Percentiles rank a stretch among this genome's conserved stretches.
These are phyloP conservation scores for Talaromyces sp. DNA, from an alignment of 2,329 filamentous ascomycete genomes.

Conservation along the genomic window DNA sequence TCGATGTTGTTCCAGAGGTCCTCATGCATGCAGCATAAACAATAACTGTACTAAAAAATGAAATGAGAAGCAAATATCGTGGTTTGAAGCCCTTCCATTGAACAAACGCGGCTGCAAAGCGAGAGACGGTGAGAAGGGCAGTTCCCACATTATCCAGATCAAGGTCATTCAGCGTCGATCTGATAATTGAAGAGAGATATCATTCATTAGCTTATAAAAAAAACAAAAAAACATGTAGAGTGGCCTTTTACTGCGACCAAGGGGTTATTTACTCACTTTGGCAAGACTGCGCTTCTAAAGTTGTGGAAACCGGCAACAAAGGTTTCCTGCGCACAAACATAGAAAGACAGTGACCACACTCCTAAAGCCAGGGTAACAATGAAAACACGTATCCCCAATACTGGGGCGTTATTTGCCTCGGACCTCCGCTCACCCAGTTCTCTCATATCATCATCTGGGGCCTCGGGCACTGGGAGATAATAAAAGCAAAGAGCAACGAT, in stretches of 20 bases:
- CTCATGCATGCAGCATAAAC: neutral
- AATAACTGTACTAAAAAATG: neutral
- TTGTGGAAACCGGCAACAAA: slow-evolving; percentile 29
- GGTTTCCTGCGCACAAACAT: slow-evolving; percentile 47
- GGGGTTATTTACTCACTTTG: neutral
- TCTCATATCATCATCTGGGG: neutral
- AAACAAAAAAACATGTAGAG: neutral
- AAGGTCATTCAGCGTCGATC: neutral
- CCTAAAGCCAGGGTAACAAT: neutral
- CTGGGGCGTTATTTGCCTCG: neutral
- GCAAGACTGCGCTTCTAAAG: neutral
- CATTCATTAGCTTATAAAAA: neutral
- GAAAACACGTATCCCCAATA: slow-evolving; percentile 18
- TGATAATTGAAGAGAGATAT: neutral
- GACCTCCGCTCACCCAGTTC: neutral
- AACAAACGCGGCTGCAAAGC: slow-evolving; percentile 51
- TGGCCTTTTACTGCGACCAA: neutral
- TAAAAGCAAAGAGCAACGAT: neutral
- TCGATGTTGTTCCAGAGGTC: neutral
- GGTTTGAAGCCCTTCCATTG: slow-evolving; percentile 36
- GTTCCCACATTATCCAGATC: slow-evolving; percentile 19
- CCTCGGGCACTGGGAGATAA: neutral
- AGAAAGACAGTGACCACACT: neutral
- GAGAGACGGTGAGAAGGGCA: slow-evolving; percentile 52
- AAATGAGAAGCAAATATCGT: neutral